Percentiles rank a stretch among this genome's conserved stretches.
Evolutionary conservation across 2,329 filamentous ascomycete species (phyloP).

Genomic region (Gnomoniopsis sp.): DNA sequence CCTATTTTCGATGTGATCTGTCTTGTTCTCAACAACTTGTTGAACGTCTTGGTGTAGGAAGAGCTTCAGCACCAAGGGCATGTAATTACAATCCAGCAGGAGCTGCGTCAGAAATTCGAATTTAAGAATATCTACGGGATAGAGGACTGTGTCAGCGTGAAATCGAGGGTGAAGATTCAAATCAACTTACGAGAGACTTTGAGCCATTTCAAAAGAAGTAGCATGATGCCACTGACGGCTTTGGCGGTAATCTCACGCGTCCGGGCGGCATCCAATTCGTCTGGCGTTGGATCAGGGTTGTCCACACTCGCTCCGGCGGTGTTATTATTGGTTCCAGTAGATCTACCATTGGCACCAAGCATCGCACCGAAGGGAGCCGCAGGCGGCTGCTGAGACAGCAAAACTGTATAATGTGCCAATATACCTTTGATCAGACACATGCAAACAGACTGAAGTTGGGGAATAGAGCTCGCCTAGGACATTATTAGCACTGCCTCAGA

Average conservation of each 20-base stretch:
- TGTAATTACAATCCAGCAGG: constrained; percentile 89
- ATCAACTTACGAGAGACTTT: constrained; percentile 77
- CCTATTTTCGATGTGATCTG: constrained; percentile 79
- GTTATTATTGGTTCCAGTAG: constrained; percentile 31
- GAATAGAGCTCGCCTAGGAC: constrained; percentile 66
- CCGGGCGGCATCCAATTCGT: constrained; percentile 79
- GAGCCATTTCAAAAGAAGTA: constrained; percentile 94
- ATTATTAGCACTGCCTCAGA: constrained; percentile 25
- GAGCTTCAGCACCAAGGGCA: constrained; percentile 87
- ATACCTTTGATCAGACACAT: constrained; percentile 91
- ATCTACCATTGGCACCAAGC: constrained; percentile 11
- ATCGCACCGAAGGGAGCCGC: constrained; percentile 19
- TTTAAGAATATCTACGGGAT: constrained; percentile 73
- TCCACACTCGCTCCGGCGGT: constrained; percentile 39
- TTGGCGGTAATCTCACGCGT: constrained; percentile 86
- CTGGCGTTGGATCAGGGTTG: constrained; percentile 51
- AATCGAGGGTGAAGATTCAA: background rate
- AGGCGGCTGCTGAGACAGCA: constrained; percentile 59
- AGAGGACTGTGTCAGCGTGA: background rate
- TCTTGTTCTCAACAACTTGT: constrained; percentile 79
- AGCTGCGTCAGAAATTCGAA: constrained; percentile 95
- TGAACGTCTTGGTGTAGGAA: constrained; percentile 95
- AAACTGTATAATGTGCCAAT: constrained; percentile 80
- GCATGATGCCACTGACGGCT: constrained; percentile 82
- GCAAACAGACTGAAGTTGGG: constrained; percentile 85